Conservation (phyloP, 768 basidiomycete genomes). For the Boletus rubroflammeus region DNA sequence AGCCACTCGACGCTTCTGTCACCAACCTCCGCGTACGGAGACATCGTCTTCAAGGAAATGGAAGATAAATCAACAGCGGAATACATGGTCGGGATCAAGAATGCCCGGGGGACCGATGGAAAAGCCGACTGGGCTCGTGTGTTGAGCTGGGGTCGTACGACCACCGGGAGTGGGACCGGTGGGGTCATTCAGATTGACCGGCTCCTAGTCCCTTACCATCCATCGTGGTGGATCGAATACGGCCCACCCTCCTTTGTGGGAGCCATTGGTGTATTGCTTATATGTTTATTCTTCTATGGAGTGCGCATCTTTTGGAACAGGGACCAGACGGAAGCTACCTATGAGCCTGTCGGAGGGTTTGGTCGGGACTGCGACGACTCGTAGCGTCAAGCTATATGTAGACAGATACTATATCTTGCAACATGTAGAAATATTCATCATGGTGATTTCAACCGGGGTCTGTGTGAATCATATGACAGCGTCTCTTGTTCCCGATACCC, state of each 20-base stretch:
- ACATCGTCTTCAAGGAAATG: slow-evolving; percentile 69
- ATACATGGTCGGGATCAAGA: slow-evolving; percentile 70
- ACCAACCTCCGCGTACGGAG: slow-evolving; percentile 62
- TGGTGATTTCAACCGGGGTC: slow-evolving; percentile 8
- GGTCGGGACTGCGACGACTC: slow-evolving; percentile 47
- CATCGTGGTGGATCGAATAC: slow-evolving; percentile 80
- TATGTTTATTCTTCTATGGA: slow-evolving; percentile 70
- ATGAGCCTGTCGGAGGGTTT: slow-evolving; percentile 86
- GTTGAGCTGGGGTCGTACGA: slow-evolving; percentile 72
- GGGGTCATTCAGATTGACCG: slow-evolving; percentile 88
- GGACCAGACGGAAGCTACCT: slow-evolving; percentile 81
- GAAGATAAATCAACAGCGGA: slow-evolving; percentile 39
- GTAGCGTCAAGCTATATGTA: slow-evolving; percentile 18
- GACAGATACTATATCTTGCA: slow-evolving; percentile 14
- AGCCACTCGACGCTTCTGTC: slow-evolving; percentile 81
- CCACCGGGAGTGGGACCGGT: slow-evolving; percentile 67
- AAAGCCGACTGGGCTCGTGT: slow-evolving; percentile 63
- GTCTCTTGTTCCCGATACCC: slow-evolving; percentile 10
- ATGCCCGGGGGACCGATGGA: slow-evolving; percentile 63
- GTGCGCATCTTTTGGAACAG: slow-evolving; percentile 66
- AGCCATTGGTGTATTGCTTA: slow-evolving; percentile 52
- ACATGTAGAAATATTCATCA: slow-evolving; percentile 5
- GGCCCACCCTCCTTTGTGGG: slow-evolving; percentile 66
- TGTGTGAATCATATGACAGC: slow-evolving; percentile 30
- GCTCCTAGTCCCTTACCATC: slow-evolving; percentile 80